These are phyloP conservation scores for Hirsutella minnesotensis DNA, from an alignment of 2,329 filamentous ascomycete species.

Conservation along the genomic window DNA sequence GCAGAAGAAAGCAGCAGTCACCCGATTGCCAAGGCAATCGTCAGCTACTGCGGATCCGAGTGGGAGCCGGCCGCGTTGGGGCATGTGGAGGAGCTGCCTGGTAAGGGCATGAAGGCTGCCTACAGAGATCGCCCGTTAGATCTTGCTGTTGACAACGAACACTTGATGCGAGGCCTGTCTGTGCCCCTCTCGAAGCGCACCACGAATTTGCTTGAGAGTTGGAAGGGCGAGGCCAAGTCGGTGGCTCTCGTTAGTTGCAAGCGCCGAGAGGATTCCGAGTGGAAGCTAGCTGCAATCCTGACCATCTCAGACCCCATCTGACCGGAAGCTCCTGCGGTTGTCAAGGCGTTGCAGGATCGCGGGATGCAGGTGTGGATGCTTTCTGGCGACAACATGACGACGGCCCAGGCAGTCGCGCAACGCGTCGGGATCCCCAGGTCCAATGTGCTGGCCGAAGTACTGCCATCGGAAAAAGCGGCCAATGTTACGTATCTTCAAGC, in stretches of 20 bases:
- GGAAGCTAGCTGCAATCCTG: constrained; percentile 51
- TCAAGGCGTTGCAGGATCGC: constrained; percentile 49
- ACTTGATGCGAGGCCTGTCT: constrained; percentile 42
- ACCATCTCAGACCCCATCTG: constrained; percentile 75
- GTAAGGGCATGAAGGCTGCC: constrained; percentile 54
- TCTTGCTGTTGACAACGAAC: constrained; percentile 61
- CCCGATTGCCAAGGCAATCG: constrained; percentile 60
- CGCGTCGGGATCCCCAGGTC: constrained; percentile 60
- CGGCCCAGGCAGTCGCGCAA: constrained; percentile 65
- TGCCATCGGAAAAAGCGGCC: constrained; percentile 71
- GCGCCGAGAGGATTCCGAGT: constrained; percentile 20
- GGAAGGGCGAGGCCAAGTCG: constrained; percentile 54
- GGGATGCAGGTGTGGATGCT: constrained; percentile 81
- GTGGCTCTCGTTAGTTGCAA: constrained; percentile 44
- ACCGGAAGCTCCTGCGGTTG: constrained; percentile 53
- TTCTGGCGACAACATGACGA: constrained; percentile 81
- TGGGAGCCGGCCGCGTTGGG: constrained; percentile 21
- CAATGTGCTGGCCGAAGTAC: constrained; percentile 77
- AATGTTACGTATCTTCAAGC: constrained; percentile 54
- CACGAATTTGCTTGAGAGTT: constrained; percentile 30
- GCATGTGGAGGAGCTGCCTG: constrained; percentile 54
- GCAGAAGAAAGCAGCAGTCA: constrained; percentile 65
- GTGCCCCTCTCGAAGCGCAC: constrained; percentile 26
- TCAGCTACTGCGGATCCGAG: constrained; percentile 42
- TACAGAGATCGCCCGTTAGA: constrained; percentile 30